These are phyloP conservation scores for Selenicereus undatus DNA, from an alignment of 148 eudicot species.

Conservation along the genomic window DNA sequence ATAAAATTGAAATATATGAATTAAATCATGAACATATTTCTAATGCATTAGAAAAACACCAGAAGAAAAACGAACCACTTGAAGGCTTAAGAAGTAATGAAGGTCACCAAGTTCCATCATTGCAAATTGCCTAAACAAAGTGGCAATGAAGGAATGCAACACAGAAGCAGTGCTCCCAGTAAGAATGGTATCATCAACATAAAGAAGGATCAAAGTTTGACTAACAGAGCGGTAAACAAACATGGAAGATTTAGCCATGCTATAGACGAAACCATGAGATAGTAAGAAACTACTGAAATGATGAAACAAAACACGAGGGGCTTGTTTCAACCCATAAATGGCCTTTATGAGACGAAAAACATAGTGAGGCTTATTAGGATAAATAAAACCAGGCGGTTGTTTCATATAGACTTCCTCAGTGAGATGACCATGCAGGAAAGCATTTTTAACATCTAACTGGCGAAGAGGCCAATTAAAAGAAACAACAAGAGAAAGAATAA, in stretches of 20 bases:
- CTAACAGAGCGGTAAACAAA: not conserved
- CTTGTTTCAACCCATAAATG: no score
- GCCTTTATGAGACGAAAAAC: not conserved
- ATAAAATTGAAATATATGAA: no score
- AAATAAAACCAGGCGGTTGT: not conserved
- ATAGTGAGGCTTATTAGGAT: not conserved
- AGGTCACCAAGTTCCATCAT: not conserved
- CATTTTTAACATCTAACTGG: not conserved
- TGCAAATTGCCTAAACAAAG: not conserved
- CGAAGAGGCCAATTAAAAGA: not conserved
- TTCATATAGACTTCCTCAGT: not conserved
- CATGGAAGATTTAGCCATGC: no score
- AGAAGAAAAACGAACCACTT: not conserved
- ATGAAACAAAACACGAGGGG: no score
- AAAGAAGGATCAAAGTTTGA: not conserved
- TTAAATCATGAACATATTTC: no score
- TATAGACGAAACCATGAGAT: no score
- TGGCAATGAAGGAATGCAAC: not conserved
- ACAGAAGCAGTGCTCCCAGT: not conserved
- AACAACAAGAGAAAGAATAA: not conserved
- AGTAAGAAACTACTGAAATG: no score
- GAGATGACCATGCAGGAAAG: no score
- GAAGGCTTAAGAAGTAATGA: not conserved
- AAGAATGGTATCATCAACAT: not conserved
- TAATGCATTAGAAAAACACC: no score